Conservation (phyloP, 2,329 filamentous ascomycete genomes). For the Knufia petricola region DNA sequence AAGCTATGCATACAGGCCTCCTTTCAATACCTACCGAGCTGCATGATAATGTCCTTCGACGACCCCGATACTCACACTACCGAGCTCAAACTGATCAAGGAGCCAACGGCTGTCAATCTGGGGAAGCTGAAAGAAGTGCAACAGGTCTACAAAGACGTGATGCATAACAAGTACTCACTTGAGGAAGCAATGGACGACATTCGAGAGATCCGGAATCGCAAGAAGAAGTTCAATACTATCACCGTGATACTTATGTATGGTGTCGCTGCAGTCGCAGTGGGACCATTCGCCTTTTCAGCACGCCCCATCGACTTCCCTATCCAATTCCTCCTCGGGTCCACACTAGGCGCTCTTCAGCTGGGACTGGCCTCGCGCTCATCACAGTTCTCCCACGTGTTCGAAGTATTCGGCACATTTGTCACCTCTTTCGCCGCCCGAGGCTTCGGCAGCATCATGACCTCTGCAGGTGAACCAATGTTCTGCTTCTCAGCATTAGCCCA, state of each 20-base stretch:
- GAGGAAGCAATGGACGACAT: constrained; percentile 36
- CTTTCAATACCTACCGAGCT: constrained; percentile 81
- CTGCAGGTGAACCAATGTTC: constrained; percentile 42
- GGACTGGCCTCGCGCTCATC: constrained; percentile 64
- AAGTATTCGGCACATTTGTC: constrained; percentile 52
- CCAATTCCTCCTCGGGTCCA: constrained; percentile 62
- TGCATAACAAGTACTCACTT: constrained; percentile 37
- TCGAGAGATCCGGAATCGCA: constrained; percentile 45
- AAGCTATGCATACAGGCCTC: constrained; percentile 82
- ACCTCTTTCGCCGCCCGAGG: constrained; percentile 59
- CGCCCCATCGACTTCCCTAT: constrained; percentile 69
- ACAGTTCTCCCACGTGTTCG: constrained; percentile 54
- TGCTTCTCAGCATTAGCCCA: constrained; percentile 64
- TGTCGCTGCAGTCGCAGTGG: constrained; percentile 63
- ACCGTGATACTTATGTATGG: constrained; percentile 59
- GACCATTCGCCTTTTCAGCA: constrained; percentile 69
- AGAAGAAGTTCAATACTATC: constrained; percentile 45
- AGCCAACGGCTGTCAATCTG: constrained; percentile 34
- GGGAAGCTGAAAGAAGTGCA: constrained; percentile 35
- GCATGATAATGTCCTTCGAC: constrained; percentile 89
- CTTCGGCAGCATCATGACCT: constrained; percentile 53
- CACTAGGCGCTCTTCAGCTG: constrained; percentile 66
- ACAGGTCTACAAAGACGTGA: constrained; percentile 38
- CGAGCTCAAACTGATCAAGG: constrained; percentile 37
- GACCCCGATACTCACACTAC: constrained; percentile 37